A percentile compares a stretch with the other conserved stretches of the same genome.
These are phyloP conservation scores for Rhododendron vialii DNA, from an alignment of 148 eudicot species.

Conservation along the genomic window DNA sequence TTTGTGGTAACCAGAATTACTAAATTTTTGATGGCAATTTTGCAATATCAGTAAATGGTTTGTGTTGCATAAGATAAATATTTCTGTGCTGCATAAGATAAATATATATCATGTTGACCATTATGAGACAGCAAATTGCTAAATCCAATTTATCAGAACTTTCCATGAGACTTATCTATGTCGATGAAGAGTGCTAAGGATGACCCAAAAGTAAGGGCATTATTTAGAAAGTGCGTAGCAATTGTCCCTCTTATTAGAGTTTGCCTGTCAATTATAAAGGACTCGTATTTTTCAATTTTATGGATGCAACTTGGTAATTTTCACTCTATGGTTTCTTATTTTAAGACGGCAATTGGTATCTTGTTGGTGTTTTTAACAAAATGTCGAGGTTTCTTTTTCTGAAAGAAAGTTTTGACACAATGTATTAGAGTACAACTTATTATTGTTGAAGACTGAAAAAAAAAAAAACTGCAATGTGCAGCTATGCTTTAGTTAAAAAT, in stretches of 20 bases:
- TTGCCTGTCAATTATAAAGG: background rate
- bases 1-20: background rate
- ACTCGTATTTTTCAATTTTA: background rate
- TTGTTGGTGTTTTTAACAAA: background rate
- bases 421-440: too few relatives aligned
- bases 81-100: background rate
- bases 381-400: too few relatives aligned
- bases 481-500: background rate
- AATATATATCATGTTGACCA: background rate
- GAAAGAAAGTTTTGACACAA: too few relatives aligned
- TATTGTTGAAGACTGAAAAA: too few relatives aligned
- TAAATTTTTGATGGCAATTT: background rate
- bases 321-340: background rate
- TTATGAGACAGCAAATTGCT: background rate
- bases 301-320: background rate
- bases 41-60: background rate
- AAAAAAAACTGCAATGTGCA: too few relatives aligned
- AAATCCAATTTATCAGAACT: background rate
- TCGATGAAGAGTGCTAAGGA: background rate
- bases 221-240: background rate
- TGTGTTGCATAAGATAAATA: background rate
- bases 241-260: background rate
- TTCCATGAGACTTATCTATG: constrained; percentile 5
- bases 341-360: background rate
- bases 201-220: too few relatives aligned